phyloP scores from a whole-genome alignment of 371 early-diverging fungal genomes.

The Syncephalastrum contaminatum region DNA sequence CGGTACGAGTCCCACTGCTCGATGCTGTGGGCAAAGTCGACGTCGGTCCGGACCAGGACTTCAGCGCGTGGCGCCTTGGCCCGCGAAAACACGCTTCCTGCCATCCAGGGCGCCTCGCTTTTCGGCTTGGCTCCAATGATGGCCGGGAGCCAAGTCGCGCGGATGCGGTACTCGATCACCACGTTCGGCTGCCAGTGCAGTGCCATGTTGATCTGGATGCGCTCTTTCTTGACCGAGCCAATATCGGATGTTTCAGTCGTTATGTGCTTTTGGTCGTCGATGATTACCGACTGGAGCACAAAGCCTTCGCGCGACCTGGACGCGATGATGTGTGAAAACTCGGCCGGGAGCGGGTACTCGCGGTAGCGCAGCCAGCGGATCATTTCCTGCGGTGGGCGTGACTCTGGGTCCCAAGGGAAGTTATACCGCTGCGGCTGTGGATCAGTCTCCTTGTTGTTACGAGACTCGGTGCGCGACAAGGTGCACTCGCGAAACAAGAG shows the following conservation, averaged over 20 bases:
- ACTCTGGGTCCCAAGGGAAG: constrained; percentile 88
- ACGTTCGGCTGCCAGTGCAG: constrained; percentile 89
- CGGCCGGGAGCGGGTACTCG: constrained; percentile 64
- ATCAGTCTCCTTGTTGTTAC: constrained; percentile 2
- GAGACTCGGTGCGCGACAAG: constrained; percentile 12
- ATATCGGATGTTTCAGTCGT: constrained; percentile 23
- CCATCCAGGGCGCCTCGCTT: constrained; percentile 21
- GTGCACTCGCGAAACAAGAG: constrained; percentile 32
- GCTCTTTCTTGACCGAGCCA: constrained; percentile 43
- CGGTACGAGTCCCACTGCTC: constrained; percentile 48
- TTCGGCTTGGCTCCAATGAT: constrained; percentile 25
- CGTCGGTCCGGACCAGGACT: constrained; percentile 41
- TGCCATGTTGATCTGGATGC: constrained; percentile 67
- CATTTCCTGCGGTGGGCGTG: constrained; percentile 75
- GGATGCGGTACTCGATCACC: constrained; percentile 82
- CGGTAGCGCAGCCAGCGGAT: constrained; percentile 76
- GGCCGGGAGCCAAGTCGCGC: constrained; percentile 44
- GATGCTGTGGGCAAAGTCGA: constrained; percentile 46
- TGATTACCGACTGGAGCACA: constrained; percentile 60
- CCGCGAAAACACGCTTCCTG: constrained; percentile 36
- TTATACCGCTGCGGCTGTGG: constrained; percentile 22
- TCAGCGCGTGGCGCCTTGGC: constrained; percentile 48
- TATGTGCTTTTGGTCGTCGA: constrained; percentile 33
- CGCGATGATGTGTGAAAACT: constrained; percentile 74
- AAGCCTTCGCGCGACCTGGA: constrained; percentile 89